phyloP scores from a whole-genome alignment of 2,329 filamentous ascomycete species.

The Beauveria sp. region DNA sequence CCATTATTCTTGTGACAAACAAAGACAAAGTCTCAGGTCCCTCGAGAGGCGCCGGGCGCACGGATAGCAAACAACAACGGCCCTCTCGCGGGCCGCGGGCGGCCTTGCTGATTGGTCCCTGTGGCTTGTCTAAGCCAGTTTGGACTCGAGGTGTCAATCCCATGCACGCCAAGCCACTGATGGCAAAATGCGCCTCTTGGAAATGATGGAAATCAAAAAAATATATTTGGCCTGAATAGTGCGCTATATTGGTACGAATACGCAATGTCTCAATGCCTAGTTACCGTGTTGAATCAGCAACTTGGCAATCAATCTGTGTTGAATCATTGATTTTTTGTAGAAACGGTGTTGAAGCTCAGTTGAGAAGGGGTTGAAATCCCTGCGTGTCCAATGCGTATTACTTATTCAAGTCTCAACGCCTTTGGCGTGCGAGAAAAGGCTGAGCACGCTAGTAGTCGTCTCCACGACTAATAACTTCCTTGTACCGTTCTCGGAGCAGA shows the following conservation, averaged over 20 bases:
- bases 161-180: no score
- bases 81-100: not conserved
- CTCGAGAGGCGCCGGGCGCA: not conserved
- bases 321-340: no score
- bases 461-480: conserved; percentile 46
- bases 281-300: no score
- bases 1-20: not conserved
- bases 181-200: no score
- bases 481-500: conserved; percentile 34
- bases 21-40: not conserved
- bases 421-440: not conserved
- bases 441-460: conserved; percentile 37
- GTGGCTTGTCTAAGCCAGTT: not conserved
- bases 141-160: no score
- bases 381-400: not conserved
- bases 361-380: not conserved
- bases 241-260: no score
- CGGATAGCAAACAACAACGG: conserved; percentile 2
- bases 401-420: no score
- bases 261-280: no score
- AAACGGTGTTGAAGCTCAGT: conserved; percentile 4
- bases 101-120: not conserved
- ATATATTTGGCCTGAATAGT: no score
- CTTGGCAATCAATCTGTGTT: no score
- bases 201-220: no score